Evolutionary conservation across 768 basidiomycete species (phyloP).

Genomic region (Tephrocybe sp.): DNA sequence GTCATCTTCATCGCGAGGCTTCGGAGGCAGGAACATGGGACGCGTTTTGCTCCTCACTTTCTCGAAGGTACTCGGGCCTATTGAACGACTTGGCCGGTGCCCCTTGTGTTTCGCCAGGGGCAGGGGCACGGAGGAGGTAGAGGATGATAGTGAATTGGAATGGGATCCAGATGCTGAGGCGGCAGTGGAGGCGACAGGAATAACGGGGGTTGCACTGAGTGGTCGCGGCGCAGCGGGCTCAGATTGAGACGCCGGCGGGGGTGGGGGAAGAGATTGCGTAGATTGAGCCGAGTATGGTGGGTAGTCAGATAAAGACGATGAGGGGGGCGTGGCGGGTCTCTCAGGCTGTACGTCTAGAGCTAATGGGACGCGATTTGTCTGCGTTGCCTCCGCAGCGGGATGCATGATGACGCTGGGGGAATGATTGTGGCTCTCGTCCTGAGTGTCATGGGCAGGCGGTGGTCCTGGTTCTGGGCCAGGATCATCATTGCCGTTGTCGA

Average conservation of each 20-base stretch:
- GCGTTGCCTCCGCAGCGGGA: conserved; percentile 30
- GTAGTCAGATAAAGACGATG: conserved; percentile 3
- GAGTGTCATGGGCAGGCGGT: neutral
- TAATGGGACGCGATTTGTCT: conserved; percentile 14
- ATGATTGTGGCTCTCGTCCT: conserved; percentile 18
- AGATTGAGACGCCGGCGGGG: conserved; percentile 12
- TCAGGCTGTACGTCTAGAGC: conserved; percentile 4
- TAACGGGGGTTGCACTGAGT: conserved; percentile 14
- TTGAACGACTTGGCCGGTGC: conserved; percentile 51
- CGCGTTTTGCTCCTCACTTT: conserved; percentile 83
- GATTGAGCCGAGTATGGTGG: conserved; percentile 15
- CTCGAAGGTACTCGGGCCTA: conserved; percentile 71
- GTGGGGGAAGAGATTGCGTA: conserved; percentile 23
- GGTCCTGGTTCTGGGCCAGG: conserved; percentile 1
- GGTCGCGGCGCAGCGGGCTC: conserved; percentile 11
- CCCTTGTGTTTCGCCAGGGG: conserved; percentile 22
- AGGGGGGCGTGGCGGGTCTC: conserved; percentile 10
- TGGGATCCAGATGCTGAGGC: conserved; percentile 18
- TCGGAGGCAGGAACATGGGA: conserved; percentile 85
- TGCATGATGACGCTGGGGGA: conserved; percentile 46
- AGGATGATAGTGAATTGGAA: conserved; percentile 18
- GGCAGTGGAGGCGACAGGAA: conserved; percentile 7
- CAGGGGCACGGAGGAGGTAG: conserved; percentile 28
- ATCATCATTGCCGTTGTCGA: conserved; percentile 23
- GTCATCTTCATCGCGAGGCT: conserved; percentile 69